Conservation (phyloP, 192 early-diverging fungal genomes). For the Coemansia sp. region DNA sequence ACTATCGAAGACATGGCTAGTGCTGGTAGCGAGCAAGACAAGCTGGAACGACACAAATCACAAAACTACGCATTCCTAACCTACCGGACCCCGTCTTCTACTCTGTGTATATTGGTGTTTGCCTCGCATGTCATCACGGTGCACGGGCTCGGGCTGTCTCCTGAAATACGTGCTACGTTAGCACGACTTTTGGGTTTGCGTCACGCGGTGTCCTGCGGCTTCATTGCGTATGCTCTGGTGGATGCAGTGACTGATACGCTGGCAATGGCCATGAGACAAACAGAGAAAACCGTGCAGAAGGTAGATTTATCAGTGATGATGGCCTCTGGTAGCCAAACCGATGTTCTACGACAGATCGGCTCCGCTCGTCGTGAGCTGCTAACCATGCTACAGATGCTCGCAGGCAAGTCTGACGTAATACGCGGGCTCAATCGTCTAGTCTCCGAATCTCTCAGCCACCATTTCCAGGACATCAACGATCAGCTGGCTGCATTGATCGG, state of each 20-base stretch:
- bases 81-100: neutral
- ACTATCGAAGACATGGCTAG: slow-evolving; percentile 88
- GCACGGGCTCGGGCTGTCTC: neutral
- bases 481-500: slow-evolving; percentile 75
- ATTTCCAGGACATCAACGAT: slow-evolving; percentile 34
- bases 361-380: slow-evolving; percentile 72
- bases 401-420: slow-evolving; percentile 71
- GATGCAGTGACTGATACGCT: slow-evolving; percentile 81
- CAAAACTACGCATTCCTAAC: no score
- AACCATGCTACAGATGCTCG: slow-evolving; percentile 64
- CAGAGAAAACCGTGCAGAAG: slow-evolving; percentile 75
- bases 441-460: neutral
- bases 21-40: slow-evolving; percentile 43
- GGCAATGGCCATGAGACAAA: slow-evolving; percentile 61
- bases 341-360: slow-evolving; percentile 78
- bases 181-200: neutral
- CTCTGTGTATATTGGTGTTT: slow-evolving; percentile 13
- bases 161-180: slow-evolving; percentile 1
- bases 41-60: slow-evolving; percentile 11
- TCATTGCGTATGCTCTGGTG: slow-evolving; percentile 64
- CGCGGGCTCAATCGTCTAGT: slow-evolving; percentile 52
- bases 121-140: slow-evolving; percentile 12
- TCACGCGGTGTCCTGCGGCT: neutral
- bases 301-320: slow-evolving; percentile 76
- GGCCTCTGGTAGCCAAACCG: slow-evolving; percentile 54